Conservation (phyloP, 805 yeast genomes). For the Hanseniaspora lachancei region DNA sequence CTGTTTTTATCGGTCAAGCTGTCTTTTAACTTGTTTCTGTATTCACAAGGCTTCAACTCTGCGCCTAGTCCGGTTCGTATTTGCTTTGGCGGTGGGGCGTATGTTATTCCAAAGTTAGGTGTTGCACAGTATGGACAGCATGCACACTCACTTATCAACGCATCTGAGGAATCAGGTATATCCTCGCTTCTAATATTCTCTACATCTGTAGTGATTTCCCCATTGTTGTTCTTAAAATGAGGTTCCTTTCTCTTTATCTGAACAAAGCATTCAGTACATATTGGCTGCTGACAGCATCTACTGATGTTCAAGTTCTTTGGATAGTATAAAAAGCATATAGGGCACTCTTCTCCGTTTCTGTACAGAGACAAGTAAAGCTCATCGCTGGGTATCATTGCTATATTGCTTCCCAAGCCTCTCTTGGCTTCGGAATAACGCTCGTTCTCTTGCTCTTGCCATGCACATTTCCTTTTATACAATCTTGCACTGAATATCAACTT, state of each 20-base stretch:
- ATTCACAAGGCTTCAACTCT: slow-evolving; percentile 24
- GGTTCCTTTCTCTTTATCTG: slow-evolving; percentile 87
- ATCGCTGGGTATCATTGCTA: slow-evolving; percentile 24
- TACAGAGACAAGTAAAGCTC: slow-evolving; percentile 48
- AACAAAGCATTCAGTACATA: slow-evolving; percentile 93
- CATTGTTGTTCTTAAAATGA: slow-evolving; percentile 40
- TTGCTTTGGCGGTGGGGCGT: slow-evolving; percentile 51
- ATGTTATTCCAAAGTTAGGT: slow-evolving; percentile 71
- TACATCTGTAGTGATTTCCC: slow-evolving; percentile 18
- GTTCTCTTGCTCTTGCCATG: slow-evolving; percentile 47
- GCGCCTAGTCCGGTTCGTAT: slow-evolving; percentile 45
- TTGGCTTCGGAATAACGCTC: slow-evolving; percentile 44
- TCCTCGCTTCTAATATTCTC: slow-evolving; percentile 14
- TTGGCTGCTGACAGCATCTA: slow-evolving; percentile 83
- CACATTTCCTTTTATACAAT: slow-evolving; percentile 30
- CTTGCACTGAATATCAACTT: slow-evolving; percentile 26
- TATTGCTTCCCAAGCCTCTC: slow-evolving; percentile 26
- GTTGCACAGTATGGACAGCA: slow-evolving; percentile 89
- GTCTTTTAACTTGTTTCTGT: slow-evolving; percentile 11
- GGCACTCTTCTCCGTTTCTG: slow-evolving; percentile 67
- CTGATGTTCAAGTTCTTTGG: slow-evolving; percentile 68
- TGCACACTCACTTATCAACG: slow-evolving; percentile 73
- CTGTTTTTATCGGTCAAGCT: slow-evolving; percentile 12
- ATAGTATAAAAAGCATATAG: slow-evolving; percentile 81
- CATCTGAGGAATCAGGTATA: slow-evolving; percentile 34